Evolutionary conservation across 345 rosid species (phyloP).

Genomic region (Brassica cretica): DNA sequence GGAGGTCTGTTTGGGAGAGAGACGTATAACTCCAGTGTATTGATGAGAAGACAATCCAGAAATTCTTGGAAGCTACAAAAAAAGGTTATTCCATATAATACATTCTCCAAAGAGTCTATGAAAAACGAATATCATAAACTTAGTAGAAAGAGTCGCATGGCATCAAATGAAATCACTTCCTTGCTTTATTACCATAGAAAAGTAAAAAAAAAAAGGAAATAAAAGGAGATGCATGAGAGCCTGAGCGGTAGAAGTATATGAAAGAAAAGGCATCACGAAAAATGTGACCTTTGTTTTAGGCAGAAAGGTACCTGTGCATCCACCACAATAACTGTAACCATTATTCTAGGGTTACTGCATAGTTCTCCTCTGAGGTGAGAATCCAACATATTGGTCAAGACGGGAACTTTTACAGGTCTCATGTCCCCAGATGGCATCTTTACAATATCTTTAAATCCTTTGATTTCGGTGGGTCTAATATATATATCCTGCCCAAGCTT

Average conservation of each 20-base stretch:
- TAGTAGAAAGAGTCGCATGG: not conserved
- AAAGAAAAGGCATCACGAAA: not conserved
- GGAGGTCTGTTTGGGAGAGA: slow-evolving; percentile 51
- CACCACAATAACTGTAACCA: slow-evolving; percentile 72
- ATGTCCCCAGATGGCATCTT: slow-evolving; percentile 92
- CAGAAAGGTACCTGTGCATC: slow-evolving; percentile 68
- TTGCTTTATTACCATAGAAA: not conserved
- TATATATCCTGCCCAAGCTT: slow-evolving; percentile 94
- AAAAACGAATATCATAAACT: slow-evolving; percentile 6
- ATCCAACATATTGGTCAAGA: slow-evolving; percentile 80
- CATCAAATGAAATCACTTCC: slow-evolving; percentile 3
- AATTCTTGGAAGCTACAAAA: slow-evolving; percentile 65
- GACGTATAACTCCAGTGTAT: slow-evolving; percentile 60
- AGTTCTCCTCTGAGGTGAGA: slow-evolving; percentile 68
- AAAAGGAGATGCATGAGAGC: slow-evolving; percentile 4
- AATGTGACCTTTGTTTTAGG: not conserved
- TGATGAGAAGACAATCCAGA: slow-evolving; percentile 66
- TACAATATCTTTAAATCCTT: slow-evolving; percentile 55
- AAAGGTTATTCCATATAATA: slow-evolving; percentile 22
- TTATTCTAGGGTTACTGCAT: slow-evolving; percentile 50
- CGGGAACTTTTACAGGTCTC: slow-evolving; percentile 87
- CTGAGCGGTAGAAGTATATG: slow-evolving; percentile 2
- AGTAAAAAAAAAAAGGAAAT: slow-evolving; percentile 1
- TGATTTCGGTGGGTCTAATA: slow-evolving; percentile 66
- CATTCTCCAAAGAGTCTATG: slow-evolving; percentile 22